Percentiles rank a stretch among this genome's conserved stretches.
Conservation (phyloP, 2,329 filamentous ascomycete genomes). For the Cladosporium colombiae region DNA sequence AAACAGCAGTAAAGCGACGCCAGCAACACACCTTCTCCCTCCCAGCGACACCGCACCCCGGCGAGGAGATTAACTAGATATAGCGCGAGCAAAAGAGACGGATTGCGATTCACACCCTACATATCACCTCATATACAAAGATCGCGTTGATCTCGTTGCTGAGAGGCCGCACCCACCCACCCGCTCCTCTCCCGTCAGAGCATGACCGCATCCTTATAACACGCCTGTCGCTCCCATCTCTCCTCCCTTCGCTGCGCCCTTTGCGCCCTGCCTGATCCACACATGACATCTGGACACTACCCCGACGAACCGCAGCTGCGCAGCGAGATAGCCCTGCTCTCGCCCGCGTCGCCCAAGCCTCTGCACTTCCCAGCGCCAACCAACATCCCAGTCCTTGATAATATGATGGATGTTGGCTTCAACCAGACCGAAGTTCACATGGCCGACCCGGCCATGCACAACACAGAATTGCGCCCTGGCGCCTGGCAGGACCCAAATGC, state of each 20-base stretch:
- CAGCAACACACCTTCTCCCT: neutral
- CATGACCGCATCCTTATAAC: constrained; percentile 38
- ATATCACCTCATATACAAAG: constrained; percentile 19
- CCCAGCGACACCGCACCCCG: neutral
- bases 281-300: constrained; percentile 55
- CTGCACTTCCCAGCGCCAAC: constrained; percentile 67
- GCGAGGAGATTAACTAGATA: constrained; percentile 5
- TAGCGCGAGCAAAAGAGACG: constrained; percentile 13
- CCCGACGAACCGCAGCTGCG: constrained; percentile 62
- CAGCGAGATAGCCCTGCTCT: constrained; percentile 59
- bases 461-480: constrained; percentile 37
- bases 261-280: constrained; percentile 38
- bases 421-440: constrained; percentile 65
- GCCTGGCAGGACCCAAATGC: constrained; percentile 37
- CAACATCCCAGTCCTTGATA: constrained; percentile 68
- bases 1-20: neutral
- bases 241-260: constrained; percentile 22
- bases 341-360: constrained; percentile 70
- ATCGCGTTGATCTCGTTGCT: constrained; percentile 14
- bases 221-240: constrained; percentile 34
- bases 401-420: constrained; percentile 71
- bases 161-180: constrained; percentile 5
- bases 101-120: constrained; percentile 14
- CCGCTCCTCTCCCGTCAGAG: constrained; percentile 39
- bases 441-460: constrained; percentile 38